Evolutionary conservation across 345 rosid species (phyloP), one percentile per base, ranked within the genome.

Genomic region (Ailanthus altissimus): DNA sequence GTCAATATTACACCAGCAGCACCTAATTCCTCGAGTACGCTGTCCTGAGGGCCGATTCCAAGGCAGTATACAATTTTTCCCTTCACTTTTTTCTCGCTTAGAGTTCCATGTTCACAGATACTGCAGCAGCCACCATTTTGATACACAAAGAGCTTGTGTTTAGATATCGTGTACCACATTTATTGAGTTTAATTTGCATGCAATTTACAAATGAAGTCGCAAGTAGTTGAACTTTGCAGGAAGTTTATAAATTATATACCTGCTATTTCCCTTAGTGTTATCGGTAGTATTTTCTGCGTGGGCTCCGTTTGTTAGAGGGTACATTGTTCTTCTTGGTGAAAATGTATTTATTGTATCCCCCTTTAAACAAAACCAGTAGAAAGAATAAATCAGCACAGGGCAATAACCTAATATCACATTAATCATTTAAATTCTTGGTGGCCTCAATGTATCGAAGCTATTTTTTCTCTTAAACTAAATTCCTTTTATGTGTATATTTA

Each of bases 31-130:
- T 70, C 75, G 74, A 93, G 84, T 8, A 70, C 66, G 57, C 47
- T 75, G 57, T 92, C 97, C 73, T 92, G 94, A 45, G 81, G 72
- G 9, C 47, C 5, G 47, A 12, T 64, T 20, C 88, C 90, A 4
- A 71, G 67, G 79, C 99, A 95, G 76, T 84, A 95, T 23, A 95
- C 90, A 51, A 95, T 70, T 67, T 80, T 92, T 51, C 97, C 97
- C 80, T 79, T 83, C 75, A 92, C 96, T 81, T 83, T 92, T 8
- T 85, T 82, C 25, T 8, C 43, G 50, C 80, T 81, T 43, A 95
- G 74, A 14, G 94, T 89, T 74, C 94, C 96, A 15, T 74, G 9
- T 23, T 89, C 90, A 57, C 97, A 95, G 15, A 83, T 75, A 56
- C 99, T 93, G 79, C 38, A 50, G 38, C 38, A 32, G 38, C 38